These are phyloP conservation scores for Setaria viridis DNA, from an alignment of 202 grass and related monocot genomes.

Conservation along the genomic window DNA sequence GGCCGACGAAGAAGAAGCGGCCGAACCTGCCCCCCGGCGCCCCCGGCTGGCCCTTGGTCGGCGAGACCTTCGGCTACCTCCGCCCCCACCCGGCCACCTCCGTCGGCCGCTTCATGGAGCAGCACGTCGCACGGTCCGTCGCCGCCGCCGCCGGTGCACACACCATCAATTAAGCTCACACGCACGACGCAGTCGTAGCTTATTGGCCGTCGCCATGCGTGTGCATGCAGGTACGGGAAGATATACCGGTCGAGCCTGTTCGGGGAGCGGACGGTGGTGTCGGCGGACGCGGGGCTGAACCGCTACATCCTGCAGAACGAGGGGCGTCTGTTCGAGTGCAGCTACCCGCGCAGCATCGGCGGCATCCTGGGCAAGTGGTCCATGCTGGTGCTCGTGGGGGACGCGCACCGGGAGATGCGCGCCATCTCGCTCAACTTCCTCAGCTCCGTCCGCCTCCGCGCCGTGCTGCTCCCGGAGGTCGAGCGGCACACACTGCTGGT, in stretches of 20 bases:
- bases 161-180: background rate
- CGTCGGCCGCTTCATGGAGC: slow-evolving; percentile 87
- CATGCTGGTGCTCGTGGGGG: slow-evolving; percentile 87
- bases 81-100: slow-evolving; percentile 82
- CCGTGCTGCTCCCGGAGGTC: slow-evolving; percentile 83
- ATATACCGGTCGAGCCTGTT: slow-evolving; percentile 92
- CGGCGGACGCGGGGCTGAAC: slow-evolving; percentile 88
- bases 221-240: slow-evolving; percentile 85
- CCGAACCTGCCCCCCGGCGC: slow-evolving; percentile 84
- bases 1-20: slow-evolving; percentile 52
- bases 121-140: slow-evolving; percentile 74
- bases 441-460: slow-evolving; percentile 80
- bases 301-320: slow-evolving; percentile 97
- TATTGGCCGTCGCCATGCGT: no score
- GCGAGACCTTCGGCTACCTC: slow-evolving; percentile 95
- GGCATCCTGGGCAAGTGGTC: slow-evolving; percentile 97
- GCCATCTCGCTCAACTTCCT: slow-evolving; percentile 96
- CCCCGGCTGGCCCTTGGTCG: slow-evolving; percentile 69
- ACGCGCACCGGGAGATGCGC: slow-evolving; percentile 91
- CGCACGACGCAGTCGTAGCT: background rate
- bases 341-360: slow-evolving; percentile 98
- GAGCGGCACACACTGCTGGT: slow-evolving; percentile 84
- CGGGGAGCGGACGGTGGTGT: slow-evolving; percentile 92
- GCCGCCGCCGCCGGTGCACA: background rate
- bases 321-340: slow-evolving; percentile 86